A percentile compares a stretch with the other conserved stretches of the same genome.
Conservation (phyloP, 805 yeast species). For the Saturnispora halmiae region DNA sequence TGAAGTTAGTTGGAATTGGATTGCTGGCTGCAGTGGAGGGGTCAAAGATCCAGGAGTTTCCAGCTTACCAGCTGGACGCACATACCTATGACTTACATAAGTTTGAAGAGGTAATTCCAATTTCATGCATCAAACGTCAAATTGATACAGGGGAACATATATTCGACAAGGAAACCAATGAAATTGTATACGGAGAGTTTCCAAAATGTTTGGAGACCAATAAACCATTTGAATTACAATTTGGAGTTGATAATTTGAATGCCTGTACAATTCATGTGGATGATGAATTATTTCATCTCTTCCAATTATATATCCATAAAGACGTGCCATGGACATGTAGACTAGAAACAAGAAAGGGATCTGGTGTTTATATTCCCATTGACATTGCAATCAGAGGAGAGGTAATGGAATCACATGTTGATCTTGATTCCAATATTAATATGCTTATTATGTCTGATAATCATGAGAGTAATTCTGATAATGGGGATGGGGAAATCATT, state of each 20-base stretch:
- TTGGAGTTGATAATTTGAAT: constrained; percentile 41
- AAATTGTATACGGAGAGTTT: constrained; percentile 48
- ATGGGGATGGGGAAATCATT: constrained; percentile 32
- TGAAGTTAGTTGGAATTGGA: not conserved
- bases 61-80: constrained; percentile 18
- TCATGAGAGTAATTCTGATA: not conserved
- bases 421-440: constrained; percentile 51
- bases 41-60: constrained; percentile 22
- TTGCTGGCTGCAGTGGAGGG: constrained; percentile 4
- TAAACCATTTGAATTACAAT: constrained; percentile 46
- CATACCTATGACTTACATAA: constrained; percentile 16
- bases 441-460: constrained; percentile 27
- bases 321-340: constrained; percentile 70
- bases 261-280: constrained; percentile 54
- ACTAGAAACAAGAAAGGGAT: constrained; percentile 40
- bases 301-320: constrained; percentile 68
- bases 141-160: constrained; percentile 72
- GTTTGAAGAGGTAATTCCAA: constrained; percentile 34
- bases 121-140: constrained; percentile 58
- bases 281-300: constrained; percentile 61
- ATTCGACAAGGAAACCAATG: constrained; percentile 46
- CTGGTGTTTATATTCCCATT: constrained; percentile 46
- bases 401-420: constrained; percentile 58
- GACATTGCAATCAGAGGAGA: constrained; percentile 58
- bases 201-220: constrained; percentile 61